Evolutionary conservation across 2,329 filamentous ascomycete species (phyloP).

Genomic region (Aspergillus ibericus): DNA sequence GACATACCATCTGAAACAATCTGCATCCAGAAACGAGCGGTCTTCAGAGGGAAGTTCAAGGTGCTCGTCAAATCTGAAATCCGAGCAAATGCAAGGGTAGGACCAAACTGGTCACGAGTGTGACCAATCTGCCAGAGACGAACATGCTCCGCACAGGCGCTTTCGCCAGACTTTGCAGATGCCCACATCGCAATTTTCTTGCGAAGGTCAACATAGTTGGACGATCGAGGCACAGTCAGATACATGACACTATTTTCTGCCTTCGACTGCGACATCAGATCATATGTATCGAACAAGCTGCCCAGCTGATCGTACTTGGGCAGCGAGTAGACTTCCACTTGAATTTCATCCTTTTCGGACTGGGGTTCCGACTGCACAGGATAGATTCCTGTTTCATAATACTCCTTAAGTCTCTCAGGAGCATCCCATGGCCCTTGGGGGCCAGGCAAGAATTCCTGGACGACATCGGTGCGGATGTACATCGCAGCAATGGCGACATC

Average conservation of each 20-base stretch:
- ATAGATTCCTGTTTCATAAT: slow-evolving; percentile 35
- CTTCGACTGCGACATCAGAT: slow-evolving; percentile 43
- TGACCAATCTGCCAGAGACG: slow-evolving; percentile 45
- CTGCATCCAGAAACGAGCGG: slow-evolving; percentile 42
- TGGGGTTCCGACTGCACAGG: slow-evolving; percentile 14
- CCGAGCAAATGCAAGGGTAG: slow-evolving; percentile 37
- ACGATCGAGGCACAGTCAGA: slow-evolving; percentile 35
- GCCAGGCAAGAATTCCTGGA: slow-evolving; percentile 43
- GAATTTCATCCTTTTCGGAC: slow-evolving; percentile 25
- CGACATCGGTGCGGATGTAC: slow-evolving; percentile 55
- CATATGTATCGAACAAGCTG: slow-evolving; percentile 47
- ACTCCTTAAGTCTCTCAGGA: slow-evolving; percentile 42
- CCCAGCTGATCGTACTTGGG: slow-evolving; percentile 33
- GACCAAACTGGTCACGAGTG: slow-evolving; percentile 31
- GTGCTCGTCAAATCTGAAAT: slow-evolving; percentile 34
- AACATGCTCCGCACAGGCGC: slow-evolving; percentile 33
- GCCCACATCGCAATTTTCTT: slow-evolving; percentile 37
- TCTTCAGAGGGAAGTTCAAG: slow-evolving; percentile 28
- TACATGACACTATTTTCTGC: slow-evolving; percentile 36
- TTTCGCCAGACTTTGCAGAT: slow-evolving; percentile 23
- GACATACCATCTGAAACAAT: slow-evolving; percentile 37
- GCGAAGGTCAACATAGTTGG: slow-evolving; percentile 38
- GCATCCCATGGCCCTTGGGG: slow-evolving; percentile 51
- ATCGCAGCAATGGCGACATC: slow-evolving; percentile 57
- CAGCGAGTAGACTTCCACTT: slow-evolving; percentile 44